Evolutionary conservation across 83 land plant species (phyloP).

Genomic region (Picea engelmannii): DNA sequence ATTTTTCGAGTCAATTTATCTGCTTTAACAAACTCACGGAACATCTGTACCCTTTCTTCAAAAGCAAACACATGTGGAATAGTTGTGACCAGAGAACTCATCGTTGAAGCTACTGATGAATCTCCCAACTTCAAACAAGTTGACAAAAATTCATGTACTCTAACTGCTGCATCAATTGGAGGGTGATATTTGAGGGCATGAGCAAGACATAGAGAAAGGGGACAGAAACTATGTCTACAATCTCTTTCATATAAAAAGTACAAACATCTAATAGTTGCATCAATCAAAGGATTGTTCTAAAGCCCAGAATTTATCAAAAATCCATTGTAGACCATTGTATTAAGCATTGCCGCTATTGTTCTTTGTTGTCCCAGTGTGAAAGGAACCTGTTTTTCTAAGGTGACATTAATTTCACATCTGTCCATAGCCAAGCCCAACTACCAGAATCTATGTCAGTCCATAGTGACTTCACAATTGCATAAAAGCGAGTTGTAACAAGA

Average conservation of each 20-base stretch:
- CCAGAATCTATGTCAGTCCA: too few relatives aligned
- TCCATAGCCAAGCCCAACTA: too few relatives aligned
- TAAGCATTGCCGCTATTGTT: conserved; percentile 67
- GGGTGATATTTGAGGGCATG: conserved; percentile 64
- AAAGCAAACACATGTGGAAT: conserved; percentile 91
- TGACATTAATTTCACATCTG: too few relatives aligned
- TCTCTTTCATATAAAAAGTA: conserved; percentile 69
- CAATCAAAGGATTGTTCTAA: conserved; percentile 56
- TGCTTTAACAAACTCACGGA: too few relatives aligned
- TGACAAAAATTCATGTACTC: conserved; percentile 76
- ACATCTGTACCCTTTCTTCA: conserved; percentile 82
- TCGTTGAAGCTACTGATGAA: conserved; percentile 30
- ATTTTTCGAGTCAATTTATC: too few relatives aligned
- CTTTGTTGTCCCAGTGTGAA: conserved; percentile 80
- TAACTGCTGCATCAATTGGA: conserved; percentile 83
- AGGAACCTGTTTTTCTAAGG: conserved; percentile 78
- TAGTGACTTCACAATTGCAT: too few relatives aligned
- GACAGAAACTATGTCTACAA: conserved; percentile 85
- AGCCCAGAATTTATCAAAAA: conserved; percentile 39
- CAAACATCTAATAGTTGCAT: conserved; percentile 35
- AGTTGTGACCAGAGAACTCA: conserved; percentile 62
- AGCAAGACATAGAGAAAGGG: conserved; percentile 76
- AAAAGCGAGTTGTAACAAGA: too few relatives aligned
- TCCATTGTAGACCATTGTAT: conserved; percentile 86
- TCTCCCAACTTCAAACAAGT: conserved; percentile 38